These are phyloP conservation scores for Cryphonectria nitschkei DNA, from an alignment of 2,329 filamentous ascomycete genomes.

Conservation along the genomic window DNA sequence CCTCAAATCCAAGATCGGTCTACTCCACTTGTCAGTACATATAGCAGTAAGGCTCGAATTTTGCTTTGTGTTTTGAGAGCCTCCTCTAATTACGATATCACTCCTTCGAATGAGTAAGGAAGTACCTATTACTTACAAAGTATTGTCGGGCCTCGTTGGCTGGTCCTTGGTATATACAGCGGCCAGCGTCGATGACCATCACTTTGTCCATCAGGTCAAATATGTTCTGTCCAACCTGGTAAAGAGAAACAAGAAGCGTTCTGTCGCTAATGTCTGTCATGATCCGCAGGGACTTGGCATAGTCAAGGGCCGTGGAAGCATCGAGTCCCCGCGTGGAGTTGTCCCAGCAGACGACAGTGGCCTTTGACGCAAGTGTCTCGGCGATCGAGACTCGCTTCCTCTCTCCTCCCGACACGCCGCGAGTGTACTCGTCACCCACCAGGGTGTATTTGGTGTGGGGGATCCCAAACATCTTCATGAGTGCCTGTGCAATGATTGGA, in stretches of 20 bases:
- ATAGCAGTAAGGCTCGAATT: not conserved
- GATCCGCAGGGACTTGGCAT: conserved; percentile 64
- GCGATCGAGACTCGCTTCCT: conserved; percentile 77
- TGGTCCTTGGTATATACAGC: conserved; percentile 70
- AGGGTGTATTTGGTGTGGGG: conserved; percentile 68
- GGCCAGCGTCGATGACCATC: conserved; percentile 67
- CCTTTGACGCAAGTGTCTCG: conserved; percentile 65
- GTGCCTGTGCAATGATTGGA: conserved; percentile 57
- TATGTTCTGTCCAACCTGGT: conserved; percentile 64
- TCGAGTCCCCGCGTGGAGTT: conserved; percentile 70
- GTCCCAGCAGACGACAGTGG: conserved; percentile 72
- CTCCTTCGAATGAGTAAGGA: too few species aligned
- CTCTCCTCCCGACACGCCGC: conserved; percentile 65
- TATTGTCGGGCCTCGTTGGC: conserved; percentile 65
- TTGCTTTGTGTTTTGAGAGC: not conserved
- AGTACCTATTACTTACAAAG: conserved; percentile 52
- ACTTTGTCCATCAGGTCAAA: conserved; percentile 72
- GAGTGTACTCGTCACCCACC: conserved; percentile 69
- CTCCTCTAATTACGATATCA: not conserved
- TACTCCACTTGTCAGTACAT: not conserved
- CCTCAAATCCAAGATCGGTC: conserved; percentile 65
- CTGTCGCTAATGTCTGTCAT: conserved; percentile 66
- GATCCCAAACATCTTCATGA: conserved; percentile 72
- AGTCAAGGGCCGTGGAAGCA: conserved; percentile 67
- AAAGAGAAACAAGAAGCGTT: conserved; percentile 66